These are phyloP conservation scores for Escovopsis sp. DNA, from an alignment of 2,329 filamentous ascomycete species.

Conservation along the genomic window DNA sequence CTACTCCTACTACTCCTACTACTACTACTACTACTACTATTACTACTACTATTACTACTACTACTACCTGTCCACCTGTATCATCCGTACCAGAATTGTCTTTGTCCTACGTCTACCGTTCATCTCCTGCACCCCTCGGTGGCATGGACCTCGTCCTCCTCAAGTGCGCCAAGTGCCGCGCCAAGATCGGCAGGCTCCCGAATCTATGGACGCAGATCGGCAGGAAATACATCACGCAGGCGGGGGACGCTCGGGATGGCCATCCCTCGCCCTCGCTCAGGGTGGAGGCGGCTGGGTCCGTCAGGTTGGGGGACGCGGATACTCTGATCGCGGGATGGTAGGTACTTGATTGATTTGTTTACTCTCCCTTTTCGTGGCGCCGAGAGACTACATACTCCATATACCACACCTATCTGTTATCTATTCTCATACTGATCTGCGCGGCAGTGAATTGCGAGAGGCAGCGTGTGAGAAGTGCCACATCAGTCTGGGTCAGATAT, in stretches of 20 bases:
- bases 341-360: conserved; percentile 1
- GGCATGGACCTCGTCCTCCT: conserved; percentile 22
- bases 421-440: no score
- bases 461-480: conserved; percentile 19
- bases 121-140: background rate
- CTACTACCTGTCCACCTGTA: background rate
- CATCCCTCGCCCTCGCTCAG: background rate
- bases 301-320: conserved; percentile 16
- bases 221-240: conserved; percentile 25
- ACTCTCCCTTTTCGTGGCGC: no score
- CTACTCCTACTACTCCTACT: background rate
- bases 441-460: conserved; percentile 20
- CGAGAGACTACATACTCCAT: no score
- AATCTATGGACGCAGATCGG: conserved; percentile 28
- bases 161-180: conserved; percentile 21
- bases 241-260: conserved; percentile 11
- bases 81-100: background rate
- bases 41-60: background rate
- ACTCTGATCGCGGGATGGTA: conserved; percentile 24
- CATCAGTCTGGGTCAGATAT: conserved; percentile 20
- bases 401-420: background rate
- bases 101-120: background rate
- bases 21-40: background rate
- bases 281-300: conserved; percentile 9
- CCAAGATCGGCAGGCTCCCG: conserved; percentile 15